Evolutionary conservation across 441 rosid species (phyloP).

Genomic region (Populus tomentosa): DNA sequence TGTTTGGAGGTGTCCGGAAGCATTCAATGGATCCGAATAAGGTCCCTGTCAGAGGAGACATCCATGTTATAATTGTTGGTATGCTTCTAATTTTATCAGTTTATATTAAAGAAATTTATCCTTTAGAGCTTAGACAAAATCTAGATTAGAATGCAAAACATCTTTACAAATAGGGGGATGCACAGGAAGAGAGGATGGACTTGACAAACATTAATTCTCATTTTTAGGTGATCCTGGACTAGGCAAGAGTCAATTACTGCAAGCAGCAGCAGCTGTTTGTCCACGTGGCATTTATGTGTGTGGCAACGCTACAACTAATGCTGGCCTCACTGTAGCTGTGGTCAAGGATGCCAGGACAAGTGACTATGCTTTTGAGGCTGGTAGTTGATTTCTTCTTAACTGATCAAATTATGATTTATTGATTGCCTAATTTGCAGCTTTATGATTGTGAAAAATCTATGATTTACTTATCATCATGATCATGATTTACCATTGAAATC

Average conservation of each 20-base stretch:
- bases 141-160: background rate
- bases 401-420: background rate
- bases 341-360: constrained; percentile 89
- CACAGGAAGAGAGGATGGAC: constrained; percentile 3
- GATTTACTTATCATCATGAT: background rate
- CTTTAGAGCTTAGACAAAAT: background rate
- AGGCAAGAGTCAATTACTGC: constrained; percentile 95
- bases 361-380: constrained; percentile 98
- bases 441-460: constrained; percentile 14
- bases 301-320: constrained; percentile 95
- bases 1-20: constrained; percentile 97
- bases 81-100: constrained; percentile 23
- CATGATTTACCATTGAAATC: background rate
- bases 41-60: constrained; percentile 99
- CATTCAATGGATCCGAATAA: constrained; percentile 82
- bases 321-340: constrained; percentile 98
- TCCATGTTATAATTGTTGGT: constrained; percentile 97
- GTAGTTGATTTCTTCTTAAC: constrained; percentile 33
- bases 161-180: background rate
- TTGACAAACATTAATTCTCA: constrained; percentile 12
- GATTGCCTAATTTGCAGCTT: constrained; percentile 2
- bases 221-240: constrained; percentile 96
- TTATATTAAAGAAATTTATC: background rate
- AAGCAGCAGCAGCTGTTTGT: constrained; percentile 94
- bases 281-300: constrained; percentile 99